A percentile compares a stretch with the other conserved stretches of the same genome.
Evolutionary conservation across 2,329 filamentous ascomycete genomes (phyloP).

Genomic region (Aspergillus awamori): DNA sequence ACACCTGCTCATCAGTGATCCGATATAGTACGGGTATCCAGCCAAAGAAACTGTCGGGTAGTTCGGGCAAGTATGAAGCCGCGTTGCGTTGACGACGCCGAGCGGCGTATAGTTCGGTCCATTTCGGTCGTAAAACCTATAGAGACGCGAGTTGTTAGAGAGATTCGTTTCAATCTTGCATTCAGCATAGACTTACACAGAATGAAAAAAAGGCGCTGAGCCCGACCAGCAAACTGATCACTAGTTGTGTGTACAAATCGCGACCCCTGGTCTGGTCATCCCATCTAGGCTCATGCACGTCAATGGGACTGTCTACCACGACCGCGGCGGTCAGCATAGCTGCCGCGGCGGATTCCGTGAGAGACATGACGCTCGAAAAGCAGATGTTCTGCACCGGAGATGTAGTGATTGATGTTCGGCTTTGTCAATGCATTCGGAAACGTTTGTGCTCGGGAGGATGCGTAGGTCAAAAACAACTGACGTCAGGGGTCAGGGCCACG

Average conservation of each 20-base stretch:
- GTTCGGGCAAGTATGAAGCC: conserved; percentile 69
- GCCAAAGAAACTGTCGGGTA: conserved; percentile 84
- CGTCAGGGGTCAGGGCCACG: conserved; percentile 26
- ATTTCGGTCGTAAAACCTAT: conserved; percentile 83
- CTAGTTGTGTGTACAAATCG: conserved; percentile 49
- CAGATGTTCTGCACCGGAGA: background rate
- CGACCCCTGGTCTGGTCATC: conserved; percentile 37
- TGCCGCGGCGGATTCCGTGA: conserved; percentile 31
- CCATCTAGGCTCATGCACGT: conserved; percentile 28
- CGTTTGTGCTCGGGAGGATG: conserved; percentile 8
- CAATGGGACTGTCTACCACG: conserved; percentile 24
- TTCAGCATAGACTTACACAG: conserved; percentile 40
- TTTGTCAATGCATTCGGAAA: conserved; percentile 23
- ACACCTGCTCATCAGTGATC: conserved; percentile 85
- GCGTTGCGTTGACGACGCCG: conserved; percentile 74
- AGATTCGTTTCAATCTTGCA: background rate
- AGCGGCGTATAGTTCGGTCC: conserved; percentile 87
- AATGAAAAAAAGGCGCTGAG: conserved; percentile 50
- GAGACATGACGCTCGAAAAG: conserved; percentile 32
- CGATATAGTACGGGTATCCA: conserved; percentile 87
- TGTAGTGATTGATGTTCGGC: background rate
- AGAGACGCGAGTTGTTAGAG: conserved; percentile 16
- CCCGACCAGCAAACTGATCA: conserved; percentile 48
- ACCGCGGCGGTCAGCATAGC: conserved; percentile 27
- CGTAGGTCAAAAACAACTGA: conserved; percentile 27